Evolutionary conservation across 257 asterid species (phyloP).

Genomic region (Lycium barbarum): DNA sequence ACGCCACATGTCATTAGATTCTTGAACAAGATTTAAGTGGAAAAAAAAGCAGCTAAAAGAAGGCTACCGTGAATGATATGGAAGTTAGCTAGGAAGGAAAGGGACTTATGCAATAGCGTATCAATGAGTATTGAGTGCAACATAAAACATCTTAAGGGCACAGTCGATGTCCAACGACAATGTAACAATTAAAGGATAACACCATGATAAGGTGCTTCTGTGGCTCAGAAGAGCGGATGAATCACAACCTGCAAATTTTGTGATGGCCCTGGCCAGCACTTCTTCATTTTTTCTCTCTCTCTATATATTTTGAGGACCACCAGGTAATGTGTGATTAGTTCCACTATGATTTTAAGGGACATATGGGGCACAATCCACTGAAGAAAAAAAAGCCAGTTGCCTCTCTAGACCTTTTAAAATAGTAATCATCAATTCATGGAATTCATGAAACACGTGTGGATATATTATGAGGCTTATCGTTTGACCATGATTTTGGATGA

Average conservation of each 20-base stretch:
- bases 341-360: not conserved
- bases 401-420: not conserved
- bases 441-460: not conserved
- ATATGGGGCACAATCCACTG: not conserved
- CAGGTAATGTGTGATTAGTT: not conserved
- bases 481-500: not conserved
- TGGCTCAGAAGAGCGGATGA: not conserved
- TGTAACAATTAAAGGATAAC: not conserved
- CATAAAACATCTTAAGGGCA: not conserved
- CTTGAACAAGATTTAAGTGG: not conserved
- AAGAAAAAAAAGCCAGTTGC: not conserved
- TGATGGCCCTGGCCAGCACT: not conserved
- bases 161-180: not conserved
- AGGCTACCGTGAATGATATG: not conserved
- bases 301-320: not conserved
- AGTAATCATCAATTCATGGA: not conserved
- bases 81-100: not conserved
- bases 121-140: not conserved
- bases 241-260: not conserved
- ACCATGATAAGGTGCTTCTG: not conserved
- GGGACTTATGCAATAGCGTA: not conserved
- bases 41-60: not conserved
- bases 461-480: not conserved
- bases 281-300: not conserved
- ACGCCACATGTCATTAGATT: not conserved